Percentiles rank a stretch among this genome's conserved stretches.
phyloP scores from a whole-genome alignment of 371 early-diverging fungal genomes.

The Apophysomyces trapeziformis region DNA sequence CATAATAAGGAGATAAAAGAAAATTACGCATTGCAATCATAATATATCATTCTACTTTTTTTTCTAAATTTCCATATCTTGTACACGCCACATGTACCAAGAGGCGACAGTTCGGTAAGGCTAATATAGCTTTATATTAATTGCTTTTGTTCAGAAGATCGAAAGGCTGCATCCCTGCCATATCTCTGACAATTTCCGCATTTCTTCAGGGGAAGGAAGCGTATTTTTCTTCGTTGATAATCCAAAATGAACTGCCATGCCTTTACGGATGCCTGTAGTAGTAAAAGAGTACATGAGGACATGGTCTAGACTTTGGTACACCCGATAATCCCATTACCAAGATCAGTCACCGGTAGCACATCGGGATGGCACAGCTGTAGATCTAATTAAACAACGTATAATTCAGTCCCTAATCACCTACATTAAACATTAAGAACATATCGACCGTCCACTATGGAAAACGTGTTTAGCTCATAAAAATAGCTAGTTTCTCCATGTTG shows the following conservation, averaged over 20 bases:
- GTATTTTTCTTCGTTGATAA: slow-evolving; percentile 22
- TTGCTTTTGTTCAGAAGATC: neutral
- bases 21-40: neutral
- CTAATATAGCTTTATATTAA: slow-evolving; percentile 1
- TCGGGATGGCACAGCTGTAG: slow-evolving; percentile 50
- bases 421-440: slow-evolving; percentile 61
- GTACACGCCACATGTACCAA: slow-evolving; percentile 58
- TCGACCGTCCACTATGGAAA: slow-evolving; percentile 57
- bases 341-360: slow-evolving; percentile 60
- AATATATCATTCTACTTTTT: neutral
- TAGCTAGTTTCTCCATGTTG: neutral
- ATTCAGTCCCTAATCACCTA: neutral
- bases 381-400: neutral
- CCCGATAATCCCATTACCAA: slow-evolving; percentile 30
- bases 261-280: slow-evolving; percentile 48
- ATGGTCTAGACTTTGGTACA: neutral
- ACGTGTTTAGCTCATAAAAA: neutral
- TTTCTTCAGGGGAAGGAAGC: slow-evolving; percentile 41
- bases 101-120: slow-evolving; percentile 56
- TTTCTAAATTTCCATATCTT: slow-evolving; percentile 22
- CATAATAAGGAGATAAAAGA: neutral
- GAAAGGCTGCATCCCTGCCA: slow-evolving; percentile 39
- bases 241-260: slow-evolving; percentile 49
- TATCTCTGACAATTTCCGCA: slow-evolving; percentile 45
- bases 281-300: neutral